These are phyloP conservation scores for Leucocoprinus leucothites DNA, from an alignment of 768 basidiomycete species.

Conservation along the genomic window DNA sequence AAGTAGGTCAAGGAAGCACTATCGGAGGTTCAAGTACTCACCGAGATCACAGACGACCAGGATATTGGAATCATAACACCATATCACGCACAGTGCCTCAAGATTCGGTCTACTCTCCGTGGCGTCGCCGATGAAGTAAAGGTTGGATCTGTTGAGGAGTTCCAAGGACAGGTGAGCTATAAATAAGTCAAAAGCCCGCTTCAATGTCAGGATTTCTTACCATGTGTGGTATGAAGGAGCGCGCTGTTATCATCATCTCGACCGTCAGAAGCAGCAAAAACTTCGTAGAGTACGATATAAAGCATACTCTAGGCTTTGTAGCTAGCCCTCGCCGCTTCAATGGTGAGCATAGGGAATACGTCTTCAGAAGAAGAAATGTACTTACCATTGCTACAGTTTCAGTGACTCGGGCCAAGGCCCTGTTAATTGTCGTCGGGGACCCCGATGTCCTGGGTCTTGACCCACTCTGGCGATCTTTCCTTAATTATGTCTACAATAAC, in stretches of 20 bases:
- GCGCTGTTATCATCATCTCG: conserved; percentile 54
- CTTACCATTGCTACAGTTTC: conserved; percentile 40
- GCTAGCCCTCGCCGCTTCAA: conserved; percentile 59
- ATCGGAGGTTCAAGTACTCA: background rate
- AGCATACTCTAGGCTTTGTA: conserved; percentile 57
- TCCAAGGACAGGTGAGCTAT: conserved; percentile 56
- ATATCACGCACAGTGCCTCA: conserved; percentile 57
- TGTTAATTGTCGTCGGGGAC: conserved; percentile 60
- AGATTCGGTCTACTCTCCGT: conserved; percentile 38
- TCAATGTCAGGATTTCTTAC: conserved; percentile 19
- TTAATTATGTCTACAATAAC: conserved; percentile 52
- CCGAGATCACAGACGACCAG: conserved; percentile 32
- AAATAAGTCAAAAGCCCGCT: too few relatives aligned
- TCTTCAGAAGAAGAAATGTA: background rate
- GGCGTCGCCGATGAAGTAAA: conserved; percentile 41
- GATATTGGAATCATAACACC: conserved; percentile 64
- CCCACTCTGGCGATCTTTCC: conserved; percentile 58
- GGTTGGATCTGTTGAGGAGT: conserved; percentile 65
- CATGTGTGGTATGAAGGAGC: conserved; percentile 35
- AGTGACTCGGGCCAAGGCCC: conserved; percentile 57
- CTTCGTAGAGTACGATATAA: conserved; percentile 50
- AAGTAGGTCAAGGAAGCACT: too few relatives aligned
- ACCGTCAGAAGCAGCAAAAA: conserved; percentile 56
- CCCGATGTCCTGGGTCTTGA: conserved; percentile 57
- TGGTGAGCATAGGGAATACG: conserved; percentile 32